Evolutionary conservation across 2,329 filamentous ascomycete species (phyloP).

Genomic region (Aspergillus sp.): DNA sequence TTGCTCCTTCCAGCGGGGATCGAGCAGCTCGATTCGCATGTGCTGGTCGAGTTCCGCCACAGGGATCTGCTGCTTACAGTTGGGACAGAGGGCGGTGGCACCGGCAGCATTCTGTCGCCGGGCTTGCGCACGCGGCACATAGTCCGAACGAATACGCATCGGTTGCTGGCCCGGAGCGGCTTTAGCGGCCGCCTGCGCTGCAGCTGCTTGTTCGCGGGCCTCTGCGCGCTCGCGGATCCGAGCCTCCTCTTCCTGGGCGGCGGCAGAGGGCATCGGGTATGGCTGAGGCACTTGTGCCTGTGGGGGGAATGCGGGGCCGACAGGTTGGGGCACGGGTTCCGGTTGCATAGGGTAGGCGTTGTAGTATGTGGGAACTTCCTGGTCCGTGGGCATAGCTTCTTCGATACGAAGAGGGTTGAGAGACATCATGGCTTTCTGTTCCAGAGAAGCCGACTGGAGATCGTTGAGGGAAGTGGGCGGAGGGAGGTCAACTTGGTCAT

Average conservation of each 20-base stretch:
- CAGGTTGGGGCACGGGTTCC: slow-evolving; percentile 36
- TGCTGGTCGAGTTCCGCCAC: slow-evolving; percentile 86
- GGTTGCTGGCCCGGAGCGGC: slow-evolving; percentile 56
- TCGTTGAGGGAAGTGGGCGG: slow-evolving; percentile 87
- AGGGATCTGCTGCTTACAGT: slow-evolving; percentile 88
- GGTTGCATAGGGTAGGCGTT: slow-evolving; percentile 44
- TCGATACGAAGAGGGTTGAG: slow-evolving; percentile 83
- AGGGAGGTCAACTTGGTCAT: slow-evolving; percentile 82
- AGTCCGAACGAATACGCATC: slow-evolving; percentile 92
- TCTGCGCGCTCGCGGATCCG: slow-evolving; percentile 60
- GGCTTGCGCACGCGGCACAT: slow-evolving; percentile 79
- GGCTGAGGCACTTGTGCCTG: slow-evolving; percentile 30
- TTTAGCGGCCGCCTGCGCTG: slow-evolving; percentile 75
- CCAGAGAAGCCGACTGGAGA: slow-evolving; percentile 87
- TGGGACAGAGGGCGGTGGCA: slow-evolving; percentile 72
- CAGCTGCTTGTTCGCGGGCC: slow-evolving; percentile 64
- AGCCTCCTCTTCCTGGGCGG: slow-evolving; percentile 57
- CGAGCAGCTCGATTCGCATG: slow-evolving; percentile 90
- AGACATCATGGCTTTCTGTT: slow-evolving; percentile 90
- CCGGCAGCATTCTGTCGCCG: slow-evolving; percentile 67
- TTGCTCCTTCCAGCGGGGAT: slow-evolving; percentile 94
- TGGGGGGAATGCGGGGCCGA: slow-evolving; percentile 30
- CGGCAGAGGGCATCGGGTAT: slow-evolving; percentile 28
- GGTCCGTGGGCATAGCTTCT: slow-evolving; percentile 86
- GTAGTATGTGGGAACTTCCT: slow-evolving; percentile 56